Evolutionary conservation across 306 rosid species (phyloP), one percentile per base, ranked within the genome.

Genomic region (Cucurbita ficifolia): DNA sequence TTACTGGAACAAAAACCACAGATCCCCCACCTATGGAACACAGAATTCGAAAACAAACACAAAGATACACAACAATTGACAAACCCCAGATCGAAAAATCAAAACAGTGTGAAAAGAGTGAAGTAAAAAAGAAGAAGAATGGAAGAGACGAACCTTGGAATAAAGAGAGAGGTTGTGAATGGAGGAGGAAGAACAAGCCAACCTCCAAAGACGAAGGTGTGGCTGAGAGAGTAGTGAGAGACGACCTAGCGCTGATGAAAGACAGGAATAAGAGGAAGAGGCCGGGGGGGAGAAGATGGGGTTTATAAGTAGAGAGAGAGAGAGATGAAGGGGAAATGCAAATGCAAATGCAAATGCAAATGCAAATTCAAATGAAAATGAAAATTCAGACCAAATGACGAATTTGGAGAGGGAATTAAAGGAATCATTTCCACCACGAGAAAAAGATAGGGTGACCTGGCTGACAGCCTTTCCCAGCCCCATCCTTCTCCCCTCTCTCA

Each of bases 381-480:
- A 45, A 60, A 75, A 75, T 75, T 16, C 17, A 8, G 59, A 59
- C 36, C 7, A 75, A 75, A 75, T 75, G 63, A 73, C 1, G 52
- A 73, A 54, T 52, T 54, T 72, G 33, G 10, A 72, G 35, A 5
- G 17, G 42, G 39, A 45, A 68, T 45, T 71, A 29, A 38, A 74
- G 58, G 77, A 75, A 75, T 75, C 77, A 75, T 75, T 75, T 59
- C 71, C 49, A 46, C 77, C 77, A 75, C 77, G 71, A 75, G 71
- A 75, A 75, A 29, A 75, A 60, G 77, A 75, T 75, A 43, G 70
- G 56, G 71, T 75, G 77, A 75, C 71, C 77, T 75, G 70, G 77
- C 77, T 75, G 77, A 73, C 76, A 73, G 75, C 75, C 50, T 73
- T 73, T 42, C 39, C 33, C 59, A 45, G 9, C 77, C 76, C 77